phyloP scores from a whole-genome alignment of 2,329 filamentous ascomycete species.

The Metarhizium anisopliae region DNA sequence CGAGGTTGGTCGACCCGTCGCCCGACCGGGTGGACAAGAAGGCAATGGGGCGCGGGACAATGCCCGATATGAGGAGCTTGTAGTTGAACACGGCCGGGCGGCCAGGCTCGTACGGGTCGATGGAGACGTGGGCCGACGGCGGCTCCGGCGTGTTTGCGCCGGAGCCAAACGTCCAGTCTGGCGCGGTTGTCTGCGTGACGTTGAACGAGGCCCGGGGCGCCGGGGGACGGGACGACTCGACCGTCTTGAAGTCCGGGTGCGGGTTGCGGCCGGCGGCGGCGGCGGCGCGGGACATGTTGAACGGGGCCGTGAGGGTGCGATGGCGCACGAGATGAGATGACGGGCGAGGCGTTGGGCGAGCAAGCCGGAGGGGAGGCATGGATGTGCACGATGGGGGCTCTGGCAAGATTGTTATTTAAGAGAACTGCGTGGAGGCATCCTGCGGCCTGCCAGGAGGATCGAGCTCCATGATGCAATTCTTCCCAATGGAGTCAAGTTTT shows the following conservation, averaged over 20 bases:
- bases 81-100: conserved; percentile 69
- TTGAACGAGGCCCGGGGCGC: conserved; percentile 45
- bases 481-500: conserved; percentile 56
- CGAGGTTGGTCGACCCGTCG: conserved; percentile 60
- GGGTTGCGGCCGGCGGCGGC: no score
- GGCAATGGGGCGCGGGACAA: conserved; percentile 75
- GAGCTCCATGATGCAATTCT: conserved; percentile 48
- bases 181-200: conserved; percentile 54
- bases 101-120: conserved; percentile 69
- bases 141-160: conserved; percentile 46
- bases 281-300: no score
- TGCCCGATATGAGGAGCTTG: conserved; percentile 78
- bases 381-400: no score
- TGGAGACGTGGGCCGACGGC: conserved; percentile 51
- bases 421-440: no score
- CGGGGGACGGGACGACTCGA: background rate
- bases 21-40: conserved; percentile 43
- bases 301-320: no score
- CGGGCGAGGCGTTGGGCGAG: no score
- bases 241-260: no score
- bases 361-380: no score
- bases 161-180: conserved; percentile 55
- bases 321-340: no score
- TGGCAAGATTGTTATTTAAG: no score
- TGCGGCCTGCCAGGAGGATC: no score